Conservation (phyloP, 495 filamentous ascomycete genomes). For the Hypoxylon rickii region DNA sequence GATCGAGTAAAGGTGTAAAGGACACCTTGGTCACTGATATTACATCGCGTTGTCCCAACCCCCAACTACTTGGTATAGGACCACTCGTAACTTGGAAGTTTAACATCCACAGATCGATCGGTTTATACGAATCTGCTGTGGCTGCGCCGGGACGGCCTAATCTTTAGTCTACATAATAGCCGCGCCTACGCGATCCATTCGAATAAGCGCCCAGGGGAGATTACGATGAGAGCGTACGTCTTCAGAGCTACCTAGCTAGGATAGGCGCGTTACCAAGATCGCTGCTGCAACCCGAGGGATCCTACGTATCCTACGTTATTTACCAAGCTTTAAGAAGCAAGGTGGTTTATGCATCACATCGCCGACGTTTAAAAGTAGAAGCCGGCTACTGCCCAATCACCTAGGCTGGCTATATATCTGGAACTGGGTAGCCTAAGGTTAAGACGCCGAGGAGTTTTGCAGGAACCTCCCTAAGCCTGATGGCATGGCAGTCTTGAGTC, state of each 20-base stretch:
- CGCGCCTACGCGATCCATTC: not conserved
- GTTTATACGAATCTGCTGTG: not conserved
- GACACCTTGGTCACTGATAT: too few relatives aligned
- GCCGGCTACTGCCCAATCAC: not conserved
- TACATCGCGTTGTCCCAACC: too few relatives aligned
- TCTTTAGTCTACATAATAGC: not conserved
- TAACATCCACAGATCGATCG: too few relatives aligned
- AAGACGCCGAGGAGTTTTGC: not conserved
- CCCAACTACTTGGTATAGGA: too few relatives aligned
- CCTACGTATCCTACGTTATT: not conserved
- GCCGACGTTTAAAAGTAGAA: not conserved
- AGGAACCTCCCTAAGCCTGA: not conserved
- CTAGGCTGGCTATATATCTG: not conserved
- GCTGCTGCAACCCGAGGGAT: too few relatives aligned
- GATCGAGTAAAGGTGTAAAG: too few relatives aligned
- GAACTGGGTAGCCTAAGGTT: not conserved
- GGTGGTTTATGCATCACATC: not conserved
- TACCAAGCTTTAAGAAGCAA: not conserved
- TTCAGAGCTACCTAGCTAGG: not conserved
- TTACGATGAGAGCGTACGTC: not conserved
- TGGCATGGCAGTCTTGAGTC: not conserved
- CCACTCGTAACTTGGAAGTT: too few relatives aligned
- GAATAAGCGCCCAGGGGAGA: not conserved
- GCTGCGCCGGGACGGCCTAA: not conserved
- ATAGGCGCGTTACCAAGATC: too few relatives aligned